Evolutionary conservation across 805 yeast genomes (phyloP).

Genomic region (Pichia cephalocereana): DNA sequence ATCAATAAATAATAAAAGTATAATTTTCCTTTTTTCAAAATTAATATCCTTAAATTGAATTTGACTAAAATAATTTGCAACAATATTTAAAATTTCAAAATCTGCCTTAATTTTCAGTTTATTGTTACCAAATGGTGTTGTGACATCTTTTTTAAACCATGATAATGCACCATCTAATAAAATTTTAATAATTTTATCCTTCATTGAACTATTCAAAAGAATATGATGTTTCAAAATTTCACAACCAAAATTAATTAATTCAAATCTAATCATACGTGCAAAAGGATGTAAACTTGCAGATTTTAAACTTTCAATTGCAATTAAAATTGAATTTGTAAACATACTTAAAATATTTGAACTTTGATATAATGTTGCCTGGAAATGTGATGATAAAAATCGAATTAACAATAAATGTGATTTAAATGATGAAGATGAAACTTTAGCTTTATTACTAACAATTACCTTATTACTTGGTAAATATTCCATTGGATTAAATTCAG

Average conservation of each 20-base stretch:
- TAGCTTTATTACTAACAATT: slow-evolving; percentile 43
- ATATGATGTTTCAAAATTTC: slow-evolving; percentile 52
- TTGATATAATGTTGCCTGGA: slow-evolving; percentile 69
- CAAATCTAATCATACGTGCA: slow-evolving; percentile 67
- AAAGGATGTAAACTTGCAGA: slow-evolving; percentile 76
- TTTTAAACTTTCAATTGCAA: slow-evolving; percentile 43
- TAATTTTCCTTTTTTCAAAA: slow-evolving; percentile 40
- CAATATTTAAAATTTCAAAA: slow-evolving; percentile 44
- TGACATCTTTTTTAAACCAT: slow-evolving; percentile 62
- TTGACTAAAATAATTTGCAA: slow-evolving; percentile 28
- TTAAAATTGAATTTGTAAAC: slow-evolving; percentile 51
- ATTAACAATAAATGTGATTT: slow-evolving; percentile 65
- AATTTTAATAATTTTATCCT: slow-evolving; percentile 35
- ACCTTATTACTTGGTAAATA: slow-evolving; percentile 76
- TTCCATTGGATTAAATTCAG: slow-evolving; percentile 72
- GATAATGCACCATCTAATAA: slow-evolving; percentile 60
- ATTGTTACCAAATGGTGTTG: slow-evolving; percentile 83
- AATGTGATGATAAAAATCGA: slow-evolving; percentile 60
- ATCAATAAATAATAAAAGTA: slow-evolving; percentile 56
- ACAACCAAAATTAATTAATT: slow-evolving; percentile 58
- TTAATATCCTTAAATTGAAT: slow-evolving; percentile 16
- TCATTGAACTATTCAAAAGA: slow-evolving; percentile 38
- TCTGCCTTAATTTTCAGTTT: slow-evolving; percentile 64
- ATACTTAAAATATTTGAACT: slow-evolving; percentile 60
- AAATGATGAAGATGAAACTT: slow-evolving; percentile 36